Base-by-base conservation (phyloP, 306 rosid species). In the Sicyos edulis region DNA sequence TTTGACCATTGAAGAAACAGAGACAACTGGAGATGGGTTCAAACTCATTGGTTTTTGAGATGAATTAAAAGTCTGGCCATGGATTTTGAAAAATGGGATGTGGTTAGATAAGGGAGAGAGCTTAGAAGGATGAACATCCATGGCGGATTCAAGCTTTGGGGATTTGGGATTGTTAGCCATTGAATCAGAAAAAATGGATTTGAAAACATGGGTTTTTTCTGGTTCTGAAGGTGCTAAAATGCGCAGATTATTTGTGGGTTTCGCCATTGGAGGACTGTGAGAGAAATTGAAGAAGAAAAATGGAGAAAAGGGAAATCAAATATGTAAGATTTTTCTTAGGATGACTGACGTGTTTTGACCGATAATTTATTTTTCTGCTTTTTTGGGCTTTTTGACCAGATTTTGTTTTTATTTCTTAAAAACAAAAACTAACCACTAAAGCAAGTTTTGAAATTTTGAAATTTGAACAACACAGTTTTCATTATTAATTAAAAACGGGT, bases 1-100 rank as follows among this genome's bases (percentile, higher is more conserved):
- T 79, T 77, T 86, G 61, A 69, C 16, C n/a, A 81, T 80, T 49
- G 84, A 78, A 7, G 96, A 88, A 52, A 79, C 26, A n/a, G 95
- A 19, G 84, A 86, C 11, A 76, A 34, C 34, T 26, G 84, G 70
- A 45, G 57, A 4, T 49, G 79, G 77, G 29, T 65, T 59, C 16
- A 58, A 64, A 59, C 74, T 78, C 3, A 61, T 56, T 62, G 76
- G 86, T 60, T 70, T 84, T 37, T 45, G 34, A 44, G 1, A 66
- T 45, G 11, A 51, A 66, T 45, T n/a, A 45, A 6, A 37, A 54
- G 54, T 13, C 8, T 45, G 71, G 20, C 70, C 20, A 2, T 42
- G 70, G 0, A 66, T 26, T 12, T 0, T 45, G 11, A 32, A 66
- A 66, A 45, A 66, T 7, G 72, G 72, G 54, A 21, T 21, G 40